phyloP scores from a whole-genome alignment of 345 rosid genomes.

The Salix exigua region DNA sequence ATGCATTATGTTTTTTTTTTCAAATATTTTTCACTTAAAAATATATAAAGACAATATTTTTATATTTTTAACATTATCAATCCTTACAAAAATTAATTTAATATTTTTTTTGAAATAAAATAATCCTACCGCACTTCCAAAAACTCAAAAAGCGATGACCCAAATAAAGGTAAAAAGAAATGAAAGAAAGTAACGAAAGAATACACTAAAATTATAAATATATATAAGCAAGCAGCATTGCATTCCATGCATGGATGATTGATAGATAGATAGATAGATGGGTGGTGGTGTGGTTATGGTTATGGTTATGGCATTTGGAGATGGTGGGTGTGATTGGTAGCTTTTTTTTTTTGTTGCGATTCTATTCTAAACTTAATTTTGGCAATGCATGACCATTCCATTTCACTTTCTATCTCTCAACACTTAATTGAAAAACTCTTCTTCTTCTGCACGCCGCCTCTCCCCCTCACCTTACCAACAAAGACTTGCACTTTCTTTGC shows the following conservation, averaged over 20 bases:
- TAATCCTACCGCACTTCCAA: no score
- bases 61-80: no score
- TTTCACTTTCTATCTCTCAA: neutral
- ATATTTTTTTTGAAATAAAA: no score
- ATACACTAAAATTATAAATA: neutral
- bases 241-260: slow-evolving; percentile 19
- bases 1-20: no score
- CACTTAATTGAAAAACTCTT: slow-evolving; percentile 22
- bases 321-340: slow-evolving; percentile 11
- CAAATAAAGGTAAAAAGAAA: neutral
- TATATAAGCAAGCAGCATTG: neutral
- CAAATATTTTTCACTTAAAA: neutral
- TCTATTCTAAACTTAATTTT: neutral
- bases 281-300: neutral
- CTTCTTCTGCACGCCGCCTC: slow-evolving; percentile 78
- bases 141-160: neutral
- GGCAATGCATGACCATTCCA: neutral
- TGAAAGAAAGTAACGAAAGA: no score
- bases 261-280: neutral
- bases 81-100: no score
- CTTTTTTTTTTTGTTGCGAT: neutral
- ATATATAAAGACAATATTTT: neutral
- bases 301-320: neutral
- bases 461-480: slow-evolving; percentile 27
- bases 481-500: slow-evolving; percentile 33